A percentile compares a stretch with the other conserved stretches of the same genome.
Conservation (phyloP, 805 yeast genomes). For the Hanseniaspora occidentalis region DNA sequence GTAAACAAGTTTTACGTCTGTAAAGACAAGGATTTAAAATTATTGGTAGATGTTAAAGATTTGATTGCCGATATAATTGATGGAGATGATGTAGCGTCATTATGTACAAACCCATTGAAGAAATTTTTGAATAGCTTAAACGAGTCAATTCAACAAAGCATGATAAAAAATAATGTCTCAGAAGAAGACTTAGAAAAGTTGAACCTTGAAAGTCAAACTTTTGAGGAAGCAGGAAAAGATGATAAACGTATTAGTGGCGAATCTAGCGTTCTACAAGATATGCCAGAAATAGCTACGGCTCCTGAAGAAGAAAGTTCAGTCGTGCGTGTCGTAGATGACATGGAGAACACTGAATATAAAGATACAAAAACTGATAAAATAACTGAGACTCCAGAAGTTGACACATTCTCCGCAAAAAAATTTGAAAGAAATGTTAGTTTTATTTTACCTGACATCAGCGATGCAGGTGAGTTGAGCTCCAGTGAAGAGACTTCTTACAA, state of each 20-base stretch:
- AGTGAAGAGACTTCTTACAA: background rate
- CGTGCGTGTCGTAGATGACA: no score
- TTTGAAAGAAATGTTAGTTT: no score
- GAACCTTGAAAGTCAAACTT: constrained; percentile 16
- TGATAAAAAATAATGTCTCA: constrained; percentile 12
- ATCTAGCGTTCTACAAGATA: no score
- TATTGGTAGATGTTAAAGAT: constrained; percentile 18
- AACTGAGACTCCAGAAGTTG: no score
- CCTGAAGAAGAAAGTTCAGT: no score
- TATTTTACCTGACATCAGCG: background rate
- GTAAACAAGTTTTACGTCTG: constrained; percentile 38
- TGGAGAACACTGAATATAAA: no score
- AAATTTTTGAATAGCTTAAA: constrained; percentile 18
- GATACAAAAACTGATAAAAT: no score
- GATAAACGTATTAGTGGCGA: no score
- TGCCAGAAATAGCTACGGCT: no score
- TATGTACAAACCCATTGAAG: constrained; percentile 24
- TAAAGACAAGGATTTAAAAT: constrained; percentile 15
- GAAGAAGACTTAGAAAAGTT: constrained; percentile 11
- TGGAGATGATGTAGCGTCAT: constrained; percentile 21
- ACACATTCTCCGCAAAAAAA: no score
- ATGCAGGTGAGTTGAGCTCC: constrained; percentile 4
- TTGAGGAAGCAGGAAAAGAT: constrained; percentile 10
- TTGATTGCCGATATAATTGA: constrained; percentile 21
- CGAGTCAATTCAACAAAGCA: constrained; percentile 12